These are phyloP conservation scores for Beauveria asiatica DNA, from an alignment of 2,329 filamentous ascomycete genomes.

Conservation along the genomic window DNA sequence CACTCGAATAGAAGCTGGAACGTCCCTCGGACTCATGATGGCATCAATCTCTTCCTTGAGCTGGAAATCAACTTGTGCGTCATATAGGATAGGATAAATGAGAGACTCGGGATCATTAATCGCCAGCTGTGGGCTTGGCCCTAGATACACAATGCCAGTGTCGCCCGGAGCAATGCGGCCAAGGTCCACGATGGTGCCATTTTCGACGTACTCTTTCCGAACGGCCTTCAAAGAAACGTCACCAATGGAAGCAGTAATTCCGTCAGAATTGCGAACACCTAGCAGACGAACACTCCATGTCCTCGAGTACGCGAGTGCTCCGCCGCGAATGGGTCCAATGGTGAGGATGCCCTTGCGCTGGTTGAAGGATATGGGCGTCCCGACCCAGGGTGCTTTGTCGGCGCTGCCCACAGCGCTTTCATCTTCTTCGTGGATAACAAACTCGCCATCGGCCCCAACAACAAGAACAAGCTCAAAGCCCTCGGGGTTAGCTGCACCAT, in stretches of 20 bases:
- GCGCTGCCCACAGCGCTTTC: not conserved
- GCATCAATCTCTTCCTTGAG: conserved; percentile 15
- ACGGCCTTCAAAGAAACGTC: not conserved
- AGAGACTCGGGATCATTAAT: conserved; percentile 14
- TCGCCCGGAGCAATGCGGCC: conserved; percentile 11
- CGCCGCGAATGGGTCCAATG: conserved; percentile 4
- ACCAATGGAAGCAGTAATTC: not conserved
- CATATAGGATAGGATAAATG: conserved; percentile 14
- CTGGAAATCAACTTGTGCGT: conserved; percentile 13
- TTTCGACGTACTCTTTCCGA: not conserved
- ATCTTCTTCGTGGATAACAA: conserved; percentile 41
- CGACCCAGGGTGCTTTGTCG: not conserved
- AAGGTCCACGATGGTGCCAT: conserved; percentile 9
- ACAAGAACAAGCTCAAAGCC: conserved; percentile 40
- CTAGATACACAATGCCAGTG: conserved; percentile 10
- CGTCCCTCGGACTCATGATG: conserved; percentile 9
- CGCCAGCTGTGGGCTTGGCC: conserved; percentile 9
- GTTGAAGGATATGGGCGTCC: conserved; percentile 8
- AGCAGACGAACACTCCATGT: conserved; percentile 12
- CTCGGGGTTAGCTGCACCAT: conserved; percentile 39
- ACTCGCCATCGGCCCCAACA: conserved; percentile 37
- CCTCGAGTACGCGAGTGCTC: not conserved
- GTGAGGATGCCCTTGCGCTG: conserved; percentile 10
- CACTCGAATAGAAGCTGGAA: conserved; percentile 9
- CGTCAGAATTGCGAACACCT: not conserved